Percentiles rank a stretch among this genome's conserved stretches.
Conservation (phyloP, 495 filamentous ascomycete species). For the Xylaria palmicola region DNA sequence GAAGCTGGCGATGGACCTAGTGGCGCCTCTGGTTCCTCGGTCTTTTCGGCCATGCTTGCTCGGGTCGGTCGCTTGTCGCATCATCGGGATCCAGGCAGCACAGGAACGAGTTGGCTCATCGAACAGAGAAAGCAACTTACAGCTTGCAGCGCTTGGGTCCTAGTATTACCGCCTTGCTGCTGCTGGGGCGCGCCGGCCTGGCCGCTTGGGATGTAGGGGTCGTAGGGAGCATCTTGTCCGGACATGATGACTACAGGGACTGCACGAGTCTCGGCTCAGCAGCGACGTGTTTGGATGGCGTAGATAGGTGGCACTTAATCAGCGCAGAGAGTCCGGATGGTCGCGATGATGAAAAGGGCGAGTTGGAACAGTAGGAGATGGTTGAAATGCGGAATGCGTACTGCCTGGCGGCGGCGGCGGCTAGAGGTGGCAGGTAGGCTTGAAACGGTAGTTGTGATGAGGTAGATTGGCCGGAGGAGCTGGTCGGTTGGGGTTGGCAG, state of each 20-base stretch:
- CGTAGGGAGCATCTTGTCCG: constrained; percentile 76
- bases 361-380: not conserved
- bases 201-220: constrained; percentile 84
- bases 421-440: constrained; percentile 5
- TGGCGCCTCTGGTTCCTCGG: not conserved
- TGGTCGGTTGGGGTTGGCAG: constrained; percentile 9
- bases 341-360: constrained; percentile 10
- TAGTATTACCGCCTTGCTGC: constrained; percentile 46
- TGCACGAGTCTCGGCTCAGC: constrained; percentile 18
- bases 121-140: constrained; percentile 54
- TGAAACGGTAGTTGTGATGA: not conserved
- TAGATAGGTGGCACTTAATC: not conserved
- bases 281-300: not conserved
- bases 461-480: not conserved
- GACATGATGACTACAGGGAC: constrained; percentile 55
- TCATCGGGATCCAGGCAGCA: constrained; percentile 18
- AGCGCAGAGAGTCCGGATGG: not conserved
- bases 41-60: not conserved
- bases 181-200: constrained; percentile 39
- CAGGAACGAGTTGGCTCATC: constrained; percentile 18
- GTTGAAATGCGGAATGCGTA: constrained; percentile 2
- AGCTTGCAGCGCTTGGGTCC: constrained; percentile 69
- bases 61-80: not conserved
- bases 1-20: not conserved
- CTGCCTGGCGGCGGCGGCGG: constrained; percentile 6